Evolutionary conservation across 2,329 filamentous ascomycete species (phyloP).

Genomic region (Coniella lustricola): DNA sequence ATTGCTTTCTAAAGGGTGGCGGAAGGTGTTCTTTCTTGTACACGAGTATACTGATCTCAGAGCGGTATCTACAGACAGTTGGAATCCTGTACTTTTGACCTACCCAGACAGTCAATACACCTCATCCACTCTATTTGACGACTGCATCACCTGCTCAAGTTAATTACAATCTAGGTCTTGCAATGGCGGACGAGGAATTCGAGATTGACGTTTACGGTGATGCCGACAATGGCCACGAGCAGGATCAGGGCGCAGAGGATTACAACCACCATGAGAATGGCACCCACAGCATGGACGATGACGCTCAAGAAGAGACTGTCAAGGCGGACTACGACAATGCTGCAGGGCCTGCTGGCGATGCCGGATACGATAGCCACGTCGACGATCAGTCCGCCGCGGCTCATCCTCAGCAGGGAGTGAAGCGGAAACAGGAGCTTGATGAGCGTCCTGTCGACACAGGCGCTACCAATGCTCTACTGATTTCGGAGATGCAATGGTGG

Average conservation of each 20-base stretch:
- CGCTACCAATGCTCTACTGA: slow-evolving; percentile 65
- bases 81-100: slow-evolving; percentile 31
- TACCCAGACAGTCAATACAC: slow-evolving; percentile 25
- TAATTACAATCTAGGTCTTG: slow-evolving; percentile 17
- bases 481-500: slow-evolving; percentile 95
- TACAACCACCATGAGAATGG: slow-evolving; percentile 34
- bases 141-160: slow-evolving; percentile 5
- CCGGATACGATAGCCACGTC: slow-evolving; percentile 24
- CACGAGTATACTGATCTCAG: slow-evolving; percentile 18
- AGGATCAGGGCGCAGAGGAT: slow-evolving; percentile 35
- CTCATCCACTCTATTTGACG: slow-evolving; percentile 20
- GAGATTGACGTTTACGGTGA: slow-evolving; percentile 69
- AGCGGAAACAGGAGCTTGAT: slow-evolving; percentile 54
- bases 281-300: slow-evolving; percentile 29
- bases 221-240: slow-evolving; percentile 25
- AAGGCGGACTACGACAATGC: slow-evolving; percentile 30
- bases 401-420: slow-evolving; percentile 45
- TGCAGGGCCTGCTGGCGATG: slow-evolving; percentile 15
- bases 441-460: slow-evolving; percentile 51
- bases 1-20: neutral
- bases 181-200: slow-evolving; percentile 64
- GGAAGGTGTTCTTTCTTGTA: neutral
- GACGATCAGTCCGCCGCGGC: slow-evolving; percentile 27
- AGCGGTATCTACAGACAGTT: slow-evolving; percentile 17
- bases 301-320: slow-evolving; percentile 29